Evolutionary conservation across 805 yeast genomes (phyloP).

Genomic region (Wickerhamomyces canadensis): DNA sequence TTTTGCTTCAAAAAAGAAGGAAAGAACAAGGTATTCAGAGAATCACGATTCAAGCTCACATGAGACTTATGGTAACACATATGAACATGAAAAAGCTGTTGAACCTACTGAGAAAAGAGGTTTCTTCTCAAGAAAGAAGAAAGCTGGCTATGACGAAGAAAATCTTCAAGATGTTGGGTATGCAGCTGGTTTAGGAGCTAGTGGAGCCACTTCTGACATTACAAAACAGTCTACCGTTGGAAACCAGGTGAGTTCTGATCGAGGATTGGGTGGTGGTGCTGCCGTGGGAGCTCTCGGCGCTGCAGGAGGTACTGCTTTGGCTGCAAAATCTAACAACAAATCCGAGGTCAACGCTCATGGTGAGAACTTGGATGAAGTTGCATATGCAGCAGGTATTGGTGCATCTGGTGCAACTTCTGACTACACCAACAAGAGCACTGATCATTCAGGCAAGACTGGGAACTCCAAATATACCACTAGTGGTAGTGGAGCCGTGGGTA

Average conservation of each 20-base stretch:
- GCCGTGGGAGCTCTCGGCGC: slow-evolving; percentile 3
- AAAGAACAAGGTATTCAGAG: slow-evolving; percentile 13
- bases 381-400: slow-evolving; percentile 9
- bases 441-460: too few species aligned
- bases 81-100: slow-evolving; percentile 13
- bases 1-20: slow-evolving; percentile 7
- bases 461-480: not conserved
- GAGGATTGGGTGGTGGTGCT: not conserved
- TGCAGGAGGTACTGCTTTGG: not conserved
- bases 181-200: slow-evolving; percentile 7
- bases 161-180: slow-evolving; percentile 12
- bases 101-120: slow-evolving; percentile 7
- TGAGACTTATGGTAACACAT: slow-evolving; percentile 24
- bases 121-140: slow-evolving; percentile 12
- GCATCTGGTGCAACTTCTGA: slow-evolving; percentile 8
- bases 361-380: slow-evolving; percentile 8
- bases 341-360: slow-evolving; percentile 2
- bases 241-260: slow-evolving; percentile 1
- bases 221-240: not conserved
- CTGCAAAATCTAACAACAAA: too few species aligned
- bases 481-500: not conserved
- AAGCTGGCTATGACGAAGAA: slow-evolving; percentile 1
- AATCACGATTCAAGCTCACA: slow-evolving; percentile 21
- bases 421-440: too few species aligned
- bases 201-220: not conserved